Conservation (phyloP, 345 rosid genomes). For the Lepidium sativum region DNA sequence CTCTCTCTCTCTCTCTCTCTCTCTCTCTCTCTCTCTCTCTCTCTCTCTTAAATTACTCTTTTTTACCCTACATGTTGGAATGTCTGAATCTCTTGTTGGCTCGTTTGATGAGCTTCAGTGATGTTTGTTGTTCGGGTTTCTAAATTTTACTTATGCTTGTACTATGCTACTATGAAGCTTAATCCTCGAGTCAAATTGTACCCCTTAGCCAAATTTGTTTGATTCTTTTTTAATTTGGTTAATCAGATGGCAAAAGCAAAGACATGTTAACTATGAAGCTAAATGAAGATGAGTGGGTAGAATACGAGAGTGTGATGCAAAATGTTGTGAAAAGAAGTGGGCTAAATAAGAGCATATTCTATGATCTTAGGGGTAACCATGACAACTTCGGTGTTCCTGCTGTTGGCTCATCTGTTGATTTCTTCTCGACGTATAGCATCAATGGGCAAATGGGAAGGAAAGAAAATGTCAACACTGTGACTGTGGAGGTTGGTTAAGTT, state of each 20-base stretch:
- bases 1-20: too few species aligned
- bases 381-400: conserved; percentile 82
- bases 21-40: too few species aligned
- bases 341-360: conserved; percentile 60
- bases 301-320: conserved; percentile 62
- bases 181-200: not conserved
- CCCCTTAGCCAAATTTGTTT: not conserved
- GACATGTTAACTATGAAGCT: conserved; percentile 79
- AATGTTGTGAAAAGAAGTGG: conserved; percentile 60
- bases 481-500: conserved; percentile 55
- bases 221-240: conserved; percentile 12
- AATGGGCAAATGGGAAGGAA: conserved; percentile 58
- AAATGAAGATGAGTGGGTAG: conserved; percentile 78
- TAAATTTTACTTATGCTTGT: not conserved
- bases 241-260: conserved; percentile 82
- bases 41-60: not conserved
- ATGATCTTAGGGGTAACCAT: conserved; percentile 93
- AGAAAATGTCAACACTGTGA: conserved; percentile 48
- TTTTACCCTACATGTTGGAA: not conserved
- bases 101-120: not conserved
- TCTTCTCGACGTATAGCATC: conserved; percentile 77
- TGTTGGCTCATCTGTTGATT: conserved; percentile 58
- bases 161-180: too few species aligned
- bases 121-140: not conserved
- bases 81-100: not conserved